A percentile compares a stretch with the other conserved stretches of the same genome.
These are phyloP conservation scores for Apiosordaria backusii DNA, from an alignment of 495 filamentous ascomycete species.

Conservation along the genomic window DNA sequence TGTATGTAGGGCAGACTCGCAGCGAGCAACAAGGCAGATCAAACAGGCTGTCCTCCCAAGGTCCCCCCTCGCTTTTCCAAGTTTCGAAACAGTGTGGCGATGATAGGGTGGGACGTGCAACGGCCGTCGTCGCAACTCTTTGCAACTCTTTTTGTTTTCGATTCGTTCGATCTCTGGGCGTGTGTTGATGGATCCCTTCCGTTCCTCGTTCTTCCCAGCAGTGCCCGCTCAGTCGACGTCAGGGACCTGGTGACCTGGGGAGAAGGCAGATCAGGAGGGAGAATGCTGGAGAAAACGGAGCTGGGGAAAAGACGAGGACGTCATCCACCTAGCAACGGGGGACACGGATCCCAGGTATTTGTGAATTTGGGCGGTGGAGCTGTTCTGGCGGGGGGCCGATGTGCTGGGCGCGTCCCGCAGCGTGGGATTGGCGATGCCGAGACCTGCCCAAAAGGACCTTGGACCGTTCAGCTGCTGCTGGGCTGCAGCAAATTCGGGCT, in stretches of 20 bases:
- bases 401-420: not conserved
- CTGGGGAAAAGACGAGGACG: slow-evolving; percentile 15
- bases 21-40: not conserved
- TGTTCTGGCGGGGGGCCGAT: slow-evolving; percentile 8
- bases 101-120: not conserved
- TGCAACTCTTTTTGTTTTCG: not conserved
- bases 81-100: slow-evolving; percentile 12
- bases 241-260: slow-evolving; percentile 6
- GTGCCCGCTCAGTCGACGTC: slow-evolving; percentile 6
- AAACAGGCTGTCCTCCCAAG: slow-evolving; percentile 1
- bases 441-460: slow-evolving; percentile 11
- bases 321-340: slow-evolving; percentile 13
- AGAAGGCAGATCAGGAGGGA: not conserved
- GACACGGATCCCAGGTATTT: not conserved
- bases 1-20: not conserved
- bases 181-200: not conserved
- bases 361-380: slow-evolving; percentile 10
- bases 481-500: too few relatives aligned
- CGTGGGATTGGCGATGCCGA: not conserved
- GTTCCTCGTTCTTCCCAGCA: slow-evolving; percentile 1
- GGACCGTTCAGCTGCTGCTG: slow-evolving; percentile 4
- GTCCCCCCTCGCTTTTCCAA: slow-evolving; percentile 10
- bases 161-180: not conserved
- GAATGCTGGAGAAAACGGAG: not conserved
- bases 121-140: not conserved